Conservation (phyloP, 305 asterid species). For the Nicotiana rustica region DNA sequence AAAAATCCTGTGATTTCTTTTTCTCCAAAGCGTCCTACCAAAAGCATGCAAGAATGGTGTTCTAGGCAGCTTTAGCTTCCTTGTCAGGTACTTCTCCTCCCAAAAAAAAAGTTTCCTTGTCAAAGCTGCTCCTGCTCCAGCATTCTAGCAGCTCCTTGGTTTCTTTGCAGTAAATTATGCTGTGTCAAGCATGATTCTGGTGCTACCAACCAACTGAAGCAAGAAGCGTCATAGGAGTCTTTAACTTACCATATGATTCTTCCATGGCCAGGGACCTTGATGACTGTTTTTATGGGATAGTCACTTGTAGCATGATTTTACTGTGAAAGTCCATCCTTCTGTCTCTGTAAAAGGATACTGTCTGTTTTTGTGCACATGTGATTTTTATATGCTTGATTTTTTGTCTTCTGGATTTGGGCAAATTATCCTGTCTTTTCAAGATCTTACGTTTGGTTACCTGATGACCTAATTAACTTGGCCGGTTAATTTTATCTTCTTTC, state of each 20-base stretch:
- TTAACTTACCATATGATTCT: not conserved
- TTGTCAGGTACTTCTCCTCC: not conserved
- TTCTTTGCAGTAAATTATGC: not conserved
- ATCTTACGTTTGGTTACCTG: conserved; percentile 27
- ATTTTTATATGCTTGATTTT: not conserved
- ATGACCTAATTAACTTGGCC: conserved; percentile 22
- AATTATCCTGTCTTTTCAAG: not conserved
- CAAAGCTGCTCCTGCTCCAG: conserved; percentile 26
- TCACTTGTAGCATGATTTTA: conserved; percentile 2
- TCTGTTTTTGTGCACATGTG: conserved; percentile 11
- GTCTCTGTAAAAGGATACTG: not conserved
- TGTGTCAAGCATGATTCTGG: conserved; percentile 22
- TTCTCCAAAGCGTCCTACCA: not conserved
- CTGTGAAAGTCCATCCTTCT: conserved; percentile 13
- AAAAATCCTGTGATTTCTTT: not conserved
- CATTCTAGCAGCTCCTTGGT: conserved; percentile 12
- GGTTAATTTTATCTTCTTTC: conserved; percentile 31
- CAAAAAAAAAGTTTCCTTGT: not conserved
- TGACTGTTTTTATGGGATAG: conserved; percentile 17
- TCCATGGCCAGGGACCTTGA: not conserved
- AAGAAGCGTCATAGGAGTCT: not conserved
- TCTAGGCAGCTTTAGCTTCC: conserved; percentile 27
- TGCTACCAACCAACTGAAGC: conserved; percentile 21
- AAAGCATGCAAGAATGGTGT: not conserved
- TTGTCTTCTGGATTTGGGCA: not conserved